Conservation (phyloP, 768 basidiomycete species). For the Suillus lakei region DNA sequence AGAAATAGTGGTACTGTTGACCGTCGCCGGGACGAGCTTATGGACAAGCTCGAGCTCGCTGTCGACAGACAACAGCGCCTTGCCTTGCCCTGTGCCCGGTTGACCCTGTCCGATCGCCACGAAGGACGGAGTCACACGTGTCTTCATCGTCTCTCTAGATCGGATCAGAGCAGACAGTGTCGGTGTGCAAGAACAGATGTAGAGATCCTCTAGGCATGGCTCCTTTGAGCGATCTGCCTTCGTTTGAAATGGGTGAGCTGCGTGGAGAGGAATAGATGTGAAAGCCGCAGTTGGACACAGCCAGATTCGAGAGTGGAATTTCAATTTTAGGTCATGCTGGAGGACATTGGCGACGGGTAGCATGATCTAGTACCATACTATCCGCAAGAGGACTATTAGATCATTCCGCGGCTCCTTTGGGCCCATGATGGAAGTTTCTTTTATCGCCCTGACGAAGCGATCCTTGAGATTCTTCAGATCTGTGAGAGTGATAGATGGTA, state of each 20-base stretch:
- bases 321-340: neutral
- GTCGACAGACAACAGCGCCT: neutral
- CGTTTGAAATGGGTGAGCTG: constrained; percentile 33
- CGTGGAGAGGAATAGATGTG: constrained; percentile 16
- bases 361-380: constrained; percentile 6
- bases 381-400: constrained; percentile 2
- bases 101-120: constrained; percentile 9
- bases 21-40: constrained; percentile 19
- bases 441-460: constrained; percentile 12
- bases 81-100: constrained; percentile 2
- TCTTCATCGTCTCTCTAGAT: constrained; percentile 7
- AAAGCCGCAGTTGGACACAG: constrained; percentile 17
- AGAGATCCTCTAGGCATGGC: constrained; percentile 8
- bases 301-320: constrained; percentile 2
- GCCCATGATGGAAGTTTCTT: constrained; percentile 8
- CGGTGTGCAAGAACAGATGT: constrained; percentile 17
- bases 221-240: constrained; percentile 7
- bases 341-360: constrained; percentile 5
- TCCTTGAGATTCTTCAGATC: constrained; percentile 17
- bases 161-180: constrained; percentile 12
- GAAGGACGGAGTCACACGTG: neutral
- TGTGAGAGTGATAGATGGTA: constrained; percentile 19
- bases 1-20: neutral
- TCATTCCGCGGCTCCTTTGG: constrained; percentile 18
- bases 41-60: constrained; percentile 20